Base-by-base conservation (phyloP, 306 rosid genomes). In the Chamaecrista fasciculata region DNA sequence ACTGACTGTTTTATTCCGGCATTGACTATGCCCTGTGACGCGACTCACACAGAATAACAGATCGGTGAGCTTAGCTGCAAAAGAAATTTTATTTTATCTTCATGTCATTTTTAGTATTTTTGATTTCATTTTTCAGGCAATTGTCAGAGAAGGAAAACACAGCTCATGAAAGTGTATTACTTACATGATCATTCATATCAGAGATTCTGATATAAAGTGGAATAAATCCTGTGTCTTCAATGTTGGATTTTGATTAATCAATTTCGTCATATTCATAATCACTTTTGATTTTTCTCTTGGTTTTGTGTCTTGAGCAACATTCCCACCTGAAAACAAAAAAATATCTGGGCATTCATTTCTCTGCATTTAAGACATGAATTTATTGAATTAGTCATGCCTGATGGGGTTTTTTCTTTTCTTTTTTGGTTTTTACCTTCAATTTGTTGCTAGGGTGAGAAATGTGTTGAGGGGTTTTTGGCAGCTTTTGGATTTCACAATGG, bases 1-100 rank as follows among this genome's bases (percentile, higher is more conserved):
- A 71, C 78, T 78, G 37, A 57, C 78, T 50, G 33, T 67, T 69
- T 73, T 62, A 52, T 76, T 77, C 86, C 69, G 47, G 52, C 89
- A 83, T 79, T 81, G 89, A 83, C 89, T 78, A 69, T 8, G 37
- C 74, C 64, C 39, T 48, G 62, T 66, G 76, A 72, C 77, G 60
- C 56, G 48, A 59, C 67, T 29, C 40, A 47, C 21, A 40, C 58
- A 62, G 73, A 57, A 65, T 2, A 21, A 11, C 57, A 26, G 86
- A 86, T 76, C 78, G 81, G 86, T 78, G 81, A 80, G 78, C 70
- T 80, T 9, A 73, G 76, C 44, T 39, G 9, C 57, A 59, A 67
- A 65, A 53, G 16, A 33, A 44, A 20, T 33, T 24, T 62, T 56
- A 19, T 53, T 67, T 15, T 49, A 20, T 53, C 62, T 15, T 40